Conservation (phyloP, 2,329 filamentous ascomycete genomes). For the Hypocreales sp. region DNA sequence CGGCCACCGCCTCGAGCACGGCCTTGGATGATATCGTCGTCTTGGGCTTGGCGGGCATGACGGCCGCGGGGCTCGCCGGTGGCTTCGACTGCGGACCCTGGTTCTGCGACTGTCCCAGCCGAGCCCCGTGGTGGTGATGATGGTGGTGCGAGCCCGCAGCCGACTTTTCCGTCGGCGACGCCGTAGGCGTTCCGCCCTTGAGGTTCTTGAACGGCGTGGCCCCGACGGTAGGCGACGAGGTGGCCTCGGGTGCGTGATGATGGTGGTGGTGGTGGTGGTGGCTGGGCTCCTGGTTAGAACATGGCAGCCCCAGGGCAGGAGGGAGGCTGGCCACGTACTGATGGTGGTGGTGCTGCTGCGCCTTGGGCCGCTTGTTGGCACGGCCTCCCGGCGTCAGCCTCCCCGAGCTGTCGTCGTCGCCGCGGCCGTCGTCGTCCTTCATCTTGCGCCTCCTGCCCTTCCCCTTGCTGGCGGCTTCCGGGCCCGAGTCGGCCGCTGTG, state of each 20-base stretch:
- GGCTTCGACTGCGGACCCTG: too few species aligned
- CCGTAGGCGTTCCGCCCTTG: slow-evolving; percentile 28
- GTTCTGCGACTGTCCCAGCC: too few species aligned
- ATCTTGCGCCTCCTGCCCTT: slow-evolving; percentile 51
- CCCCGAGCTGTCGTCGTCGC: slow-evolving; percentile 51
- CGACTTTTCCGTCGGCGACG: slow-evolving; percentile 28
- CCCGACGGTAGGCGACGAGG: slow-evolving; percentile 24
- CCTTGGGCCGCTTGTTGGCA: slow-evolving; percentile 54
- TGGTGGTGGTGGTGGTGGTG: slow-evolving; percentile 50
- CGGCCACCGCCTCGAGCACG: slow-evolving; percentile 55
- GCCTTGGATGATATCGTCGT: slow-evolving; percentile 52
- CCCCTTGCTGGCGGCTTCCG: slow-evolving; percentile 23
- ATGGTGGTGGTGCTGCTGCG: slow-evolving; percentile 49
- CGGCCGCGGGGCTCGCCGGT: slow-evolving; percentile 8
- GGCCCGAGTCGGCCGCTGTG: slow-evolving; percentile 26
- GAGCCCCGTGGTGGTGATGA: too few species aligned
- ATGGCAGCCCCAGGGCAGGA: background rate
- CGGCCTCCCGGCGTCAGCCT: slow-evolving; percentile 43
- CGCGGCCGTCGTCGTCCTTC: slow-evolving; percentile 57
- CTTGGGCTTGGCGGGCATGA: slow-evolving; percentile 42
- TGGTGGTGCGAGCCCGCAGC: slow-evolving; percentile 21
- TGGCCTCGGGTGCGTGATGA: slow-evolving; percentile 33
- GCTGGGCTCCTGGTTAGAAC: slow-evolving; percentile 12
- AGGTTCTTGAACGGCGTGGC: slow-evolving; percentile 31
- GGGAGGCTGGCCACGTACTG: slow-evolving; percentile 32